A percentile compares a stretch with the other conserved stretches of the same genome.
Evolutionary conservation across 345 rosid genomes (phyloP).

Genomic region (Pugionium dolabratum): DNA sequence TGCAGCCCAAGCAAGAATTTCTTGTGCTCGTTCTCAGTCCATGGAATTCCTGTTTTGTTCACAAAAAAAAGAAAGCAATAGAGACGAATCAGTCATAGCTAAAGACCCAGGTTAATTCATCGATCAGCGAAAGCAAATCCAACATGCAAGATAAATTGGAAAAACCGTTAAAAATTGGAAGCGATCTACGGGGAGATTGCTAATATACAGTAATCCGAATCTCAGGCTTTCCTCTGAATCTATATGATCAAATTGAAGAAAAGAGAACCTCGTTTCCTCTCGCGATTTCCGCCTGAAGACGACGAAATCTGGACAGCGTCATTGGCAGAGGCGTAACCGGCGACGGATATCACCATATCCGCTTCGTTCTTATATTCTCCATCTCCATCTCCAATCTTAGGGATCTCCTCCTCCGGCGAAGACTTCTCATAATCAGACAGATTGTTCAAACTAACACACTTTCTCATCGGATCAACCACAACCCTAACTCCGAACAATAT

Average conservation of each 20-base stretch:
- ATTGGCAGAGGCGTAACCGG: conserved; percentile 87
- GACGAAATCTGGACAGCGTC: conserved; percentile 56
- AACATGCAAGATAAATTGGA: conserved; percentile 30
- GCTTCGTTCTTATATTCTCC: conserved; percentile 37
- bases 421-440: conserved; percentile 73
- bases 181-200: not conserved
- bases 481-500: conserved; percentile 90
- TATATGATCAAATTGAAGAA: conserved; percentile 36
- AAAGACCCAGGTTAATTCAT: not conserved
- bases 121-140: not conserved
- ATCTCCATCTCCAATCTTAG: conserved; percentile 22
- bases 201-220: not conserved
- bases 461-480: conserved; percentile 90
- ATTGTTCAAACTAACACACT: conserved; percentile 86
- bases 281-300: conserved; percentile 53
- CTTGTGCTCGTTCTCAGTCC: conserved; percentile 98
- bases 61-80: not conserved
- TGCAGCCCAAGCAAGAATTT: conserved; percentile 81
- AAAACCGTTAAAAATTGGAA: not conserved
- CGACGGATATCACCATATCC: conserved; percentile 2
- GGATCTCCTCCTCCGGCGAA: conserved; percentile 43
- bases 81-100: not conserved
- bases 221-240: not conserved
- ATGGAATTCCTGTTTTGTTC: conserved; percentile 65
- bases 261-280: conserved; percentile 80